Percentiles rank a stretch among this genome's conserved stretches.
Conservation (phyloP, 106 monocot genomes). For the Dactylorhiza incarnata region DNA sequence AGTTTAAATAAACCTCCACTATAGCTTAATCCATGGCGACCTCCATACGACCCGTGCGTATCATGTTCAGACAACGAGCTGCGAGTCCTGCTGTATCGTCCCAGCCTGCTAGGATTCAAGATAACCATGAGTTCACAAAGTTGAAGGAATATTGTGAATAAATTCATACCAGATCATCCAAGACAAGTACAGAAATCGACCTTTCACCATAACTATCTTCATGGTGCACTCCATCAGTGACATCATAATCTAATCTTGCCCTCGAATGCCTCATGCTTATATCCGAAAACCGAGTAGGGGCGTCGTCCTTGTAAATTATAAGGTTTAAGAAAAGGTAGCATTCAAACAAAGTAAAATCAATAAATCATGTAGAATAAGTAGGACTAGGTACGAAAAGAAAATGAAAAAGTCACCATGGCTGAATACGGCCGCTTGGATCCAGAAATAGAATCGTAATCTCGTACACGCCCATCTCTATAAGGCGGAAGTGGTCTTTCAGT, state of each 20-base stretch:
- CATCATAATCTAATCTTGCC: slow-evolving; percentile 70
- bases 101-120: slow-evolving; percentile 27
- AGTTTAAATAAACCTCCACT: slow-evolving; percentile 6
- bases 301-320: slow-evolving; percentile 50
- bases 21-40: slow-evolving; percentile 65
- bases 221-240: slow-evolving; percentile 44
- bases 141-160: too few species aligned
- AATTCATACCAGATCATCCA: too few species aligned
- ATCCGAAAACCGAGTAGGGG: slow-evolving; percentile 58
- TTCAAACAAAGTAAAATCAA: background rate
- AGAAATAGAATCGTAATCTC: slow-evolving; percentile 75
- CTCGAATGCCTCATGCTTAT: slow-evolving; percentile 48
- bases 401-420: slow-evolving; percentile 33
- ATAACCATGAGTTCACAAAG: background rate
- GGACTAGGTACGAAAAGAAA: too few species aligned
- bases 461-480: slow-evolving; percentile 54
- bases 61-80: slow-evolving; percentile 37
- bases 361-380: background rate
- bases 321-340: background rate
- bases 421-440: slow-evolving; percentile 78
- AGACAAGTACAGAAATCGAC: slow-evolving; percentile 15
- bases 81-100: slow-evolving; percentile 57
- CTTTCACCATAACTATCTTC: slow-evolving; percentile 64
- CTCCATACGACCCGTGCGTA: slow-evolving; percentile 46
- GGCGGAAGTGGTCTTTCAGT: slow-evolving; percentile 44